phyloP scores from a whole-genome alignment of 805 yeast species.

The Cyberlindnera maritima region DNA sequence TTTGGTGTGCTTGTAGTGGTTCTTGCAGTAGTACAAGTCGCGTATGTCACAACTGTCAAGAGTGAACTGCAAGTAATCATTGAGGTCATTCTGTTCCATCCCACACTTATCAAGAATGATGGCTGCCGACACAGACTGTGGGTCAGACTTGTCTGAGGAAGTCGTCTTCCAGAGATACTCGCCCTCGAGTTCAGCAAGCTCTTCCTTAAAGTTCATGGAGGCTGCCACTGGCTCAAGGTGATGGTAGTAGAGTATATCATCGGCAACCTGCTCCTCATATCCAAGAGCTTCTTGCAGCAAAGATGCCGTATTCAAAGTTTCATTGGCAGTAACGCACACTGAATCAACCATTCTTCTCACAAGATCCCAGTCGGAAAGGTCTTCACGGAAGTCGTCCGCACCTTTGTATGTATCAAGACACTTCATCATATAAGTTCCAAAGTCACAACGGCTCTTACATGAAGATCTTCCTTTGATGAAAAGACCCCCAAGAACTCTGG shows the following conservation, averaged over 20 bases:
- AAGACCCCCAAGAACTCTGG: background rate
- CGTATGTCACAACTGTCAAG: conserved; percentile 27
- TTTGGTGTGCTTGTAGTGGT: conserved; percentile 16
- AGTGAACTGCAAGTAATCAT: conserved; percentile 16
- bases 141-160: background rate
- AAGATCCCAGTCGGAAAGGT: background rate
- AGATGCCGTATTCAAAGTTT: background rate
- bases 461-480: background rate
- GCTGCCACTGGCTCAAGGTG: conserved; percentile 17
- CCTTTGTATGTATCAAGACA: background rate
- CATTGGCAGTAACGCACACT: background rate
- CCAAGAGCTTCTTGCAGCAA: background rate
- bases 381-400: background rate
- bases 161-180: conserved; percentile 18
- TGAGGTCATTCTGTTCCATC: conserved; percentile 13
- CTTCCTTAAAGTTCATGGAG: conserved; percentile 10
- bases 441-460: background rate
- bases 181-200: conserved; percentile 16
- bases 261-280: conserved; percentile 15
- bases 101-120: conserved; percentile 24
- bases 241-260: conserved; percentile 10
- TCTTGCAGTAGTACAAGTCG: conserved; percentile 25
- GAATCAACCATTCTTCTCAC: background rate
- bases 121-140: conserved; percentile 6
- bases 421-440: background rate